phyloP scores from a whole-genome alignment of 2,329 filamentous ascomycete genomes.

The Ilyonectria sp. region DNA sequence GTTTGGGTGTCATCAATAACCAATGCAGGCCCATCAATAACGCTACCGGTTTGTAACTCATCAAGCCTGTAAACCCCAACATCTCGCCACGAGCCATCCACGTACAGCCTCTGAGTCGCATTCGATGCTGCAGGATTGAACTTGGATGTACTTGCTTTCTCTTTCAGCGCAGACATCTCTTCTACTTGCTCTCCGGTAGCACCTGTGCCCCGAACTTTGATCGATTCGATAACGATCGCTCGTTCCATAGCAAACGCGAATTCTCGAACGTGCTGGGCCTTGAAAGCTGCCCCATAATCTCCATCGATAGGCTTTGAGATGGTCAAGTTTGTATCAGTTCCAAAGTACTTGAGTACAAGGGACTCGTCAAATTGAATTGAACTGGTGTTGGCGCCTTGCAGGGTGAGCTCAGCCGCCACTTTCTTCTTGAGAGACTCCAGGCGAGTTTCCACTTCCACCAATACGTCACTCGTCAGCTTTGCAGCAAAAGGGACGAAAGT shows the following conservation, averaged over 20 bases:
- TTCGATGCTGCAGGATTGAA: not conserved
- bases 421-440: conserved; percentile 47
- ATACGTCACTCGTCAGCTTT: conserved; percentile 27
- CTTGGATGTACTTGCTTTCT: not conserved
- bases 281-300: conserved; percentile 56
- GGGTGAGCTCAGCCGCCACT: conserved; percentile 55
- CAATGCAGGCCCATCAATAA: conserved; percentile 51
- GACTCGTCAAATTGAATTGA: conserved; percentile 59
- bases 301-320: conserved; percentile 56
- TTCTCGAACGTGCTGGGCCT: conserved; percentile 55
- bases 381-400: conserved; percentile 57
- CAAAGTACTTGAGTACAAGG: conserved; percentile 65
- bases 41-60: conserved; percentile 14
- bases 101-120: conserved; percentile 24
- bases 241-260: conserved; percentile 58
- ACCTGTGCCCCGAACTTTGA: conserved; percentile 47
- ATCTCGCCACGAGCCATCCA: conserved; percentile 28
- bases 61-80: conserved; percentile 22
- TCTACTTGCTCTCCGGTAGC: conserved; percentile 8
- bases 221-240: conserved; percentile 58
- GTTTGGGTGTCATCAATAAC: conserved; percentile 52
- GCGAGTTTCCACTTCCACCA: conserved; percentile 38
- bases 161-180: not conserved
- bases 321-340: conserved; percentile 59
- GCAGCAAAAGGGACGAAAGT: conserved; percentile 52